Conservation (phyloP, 495 filamentous ascomycete genomes). For the Penicillium diatomitis region DNA sequence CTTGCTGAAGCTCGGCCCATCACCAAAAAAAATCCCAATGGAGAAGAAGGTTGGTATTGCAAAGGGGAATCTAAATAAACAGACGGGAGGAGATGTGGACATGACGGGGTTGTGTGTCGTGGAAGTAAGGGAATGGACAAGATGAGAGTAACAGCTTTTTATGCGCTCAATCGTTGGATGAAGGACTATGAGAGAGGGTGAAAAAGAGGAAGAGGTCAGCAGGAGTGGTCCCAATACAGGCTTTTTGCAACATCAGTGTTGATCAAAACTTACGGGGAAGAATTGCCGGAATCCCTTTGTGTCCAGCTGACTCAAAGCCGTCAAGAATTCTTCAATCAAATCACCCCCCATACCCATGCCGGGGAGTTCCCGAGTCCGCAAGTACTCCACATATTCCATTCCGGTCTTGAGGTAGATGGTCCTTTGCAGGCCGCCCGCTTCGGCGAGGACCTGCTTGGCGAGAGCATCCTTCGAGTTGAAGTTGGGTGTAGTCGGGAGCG, state of each 20-base stretch:
- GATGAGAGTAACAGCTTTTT: constrained; percentile 3
- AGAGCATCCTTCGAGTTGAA: constrained; percentile 83
- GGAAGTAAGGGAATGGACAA: constrained; percentile 3
- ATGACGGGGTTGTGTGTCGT: constrained; percentile 8
- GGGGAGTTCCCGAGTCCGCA: constrained; percentile 43
- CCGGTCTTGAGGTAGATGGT: constrained; percentile 83
- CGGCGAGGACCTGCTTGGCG: constrained; percentile 70
- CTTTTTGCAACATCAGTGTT: no score
- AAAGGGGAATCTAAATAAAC: constrained; percentile 37
- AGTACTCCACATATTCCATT: constrained; percentile 45
- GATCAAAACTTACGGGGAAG: constrained; percentile 34
- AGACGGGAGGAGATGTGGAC: constrained; percentile 13
- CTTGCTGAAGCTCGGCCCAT: neutral
- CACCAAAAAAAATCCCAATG: no score
- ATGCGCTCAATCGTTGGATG: constrained; percentile 42
- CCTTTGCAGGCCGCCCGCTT: constrained; percentile 77
- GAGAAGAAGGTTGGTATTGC: constrained; percentile 2
- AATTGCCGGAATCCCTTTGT: constrained; percentile 46
- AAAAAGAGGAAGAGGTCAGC: constrained; percentile 1
- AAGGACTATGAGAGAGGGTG: constrained; percentile 22
- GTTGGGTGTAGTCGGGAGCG: constrained; percentile 59
- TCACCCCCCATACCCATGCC: constrained; percentile 45
- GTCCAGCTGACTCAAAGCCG: constrained; percentile 41
- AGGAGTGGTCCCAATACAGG: neutral
- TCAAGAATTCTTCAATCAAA: constrained; percentile 48